Conservation (phyloP, 2,329 filamentous ascomycete species). For the Fusarium sambucinum region DNA sequence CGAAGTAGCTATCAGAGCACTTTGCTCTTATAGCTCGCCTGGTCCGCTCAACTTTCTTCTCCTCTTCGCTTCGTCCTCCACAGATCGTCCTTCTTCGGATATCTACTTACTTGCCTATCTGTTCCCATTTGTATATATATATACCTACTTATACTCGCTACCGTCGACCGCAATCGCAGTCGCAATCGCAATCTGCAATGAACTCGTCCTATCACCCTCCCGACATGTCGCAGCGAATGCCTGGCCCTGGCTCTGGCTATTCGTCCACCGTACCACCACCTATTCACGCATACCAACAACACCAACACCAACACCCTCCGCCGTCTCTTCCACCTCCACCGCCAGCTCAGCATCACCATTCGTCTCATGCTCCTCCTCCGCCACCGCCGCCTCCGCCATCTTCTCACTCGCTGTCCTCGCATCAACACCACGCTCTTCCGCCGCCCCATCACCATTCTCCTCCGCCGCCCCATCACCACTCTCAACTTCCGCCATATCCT, state of each 20-base stretch:
- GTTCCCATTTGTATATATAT: slow-evolving; percentile 9
- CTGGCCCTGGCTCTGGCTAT: slow-evolving; percentile 47
- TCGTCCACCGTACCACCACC: slow-evolving; percentile 38
- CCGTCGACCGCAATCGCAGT: background rate
- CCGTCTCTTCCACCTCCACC: slow-evolving; percentile 36
- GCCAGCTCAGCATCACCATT: slow-evolving; percentile 38
- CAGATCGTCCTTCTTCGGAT: slow-evolving; percentile 5
- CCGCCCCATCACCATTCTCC: slow-evolving; percentile 35
- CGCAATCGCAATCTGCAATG: slow-evolving; percentile 40
- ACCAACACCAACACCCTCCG: slow-evolving; percentile 43
- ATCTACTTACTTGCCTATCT: slow-evolving; percentile 1
- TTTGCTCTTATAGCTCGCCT: slow-evolving; percentile 37
- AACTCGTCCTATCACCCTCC: slow-evolving; percentile 50
- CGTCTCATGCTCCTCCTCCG: slow-evolving; percentile 25
- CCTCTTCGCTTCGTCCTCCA: slow-evolving; percentile 19
- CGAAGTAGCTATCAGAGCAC: slow-evolving; percentile 19
- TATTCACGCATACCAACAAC: slow-evolving; percentile 40
- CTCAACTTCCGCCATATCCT: slow-evolving; percentile 40
- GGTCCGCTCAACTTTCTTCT: slow-evolving; percentile 14
- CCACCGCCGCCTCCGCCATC: slow-evolving; percentile 31
- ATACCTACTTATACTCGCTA: slow-evolving; percentile 4
- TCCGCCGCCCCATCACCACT: slow-evolving; percentile 38
- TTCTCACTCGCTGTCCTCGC: slow-evolving; percentile 42
- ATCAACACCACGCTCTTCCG: slow-evolving; percentile 35
- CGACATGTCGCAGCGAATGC: slow-evolving; percentile 51